Evolutionary conservation across 768 basidiomycete species (phyloP).

Genomic region (Hygrophorus russula): DNA sequence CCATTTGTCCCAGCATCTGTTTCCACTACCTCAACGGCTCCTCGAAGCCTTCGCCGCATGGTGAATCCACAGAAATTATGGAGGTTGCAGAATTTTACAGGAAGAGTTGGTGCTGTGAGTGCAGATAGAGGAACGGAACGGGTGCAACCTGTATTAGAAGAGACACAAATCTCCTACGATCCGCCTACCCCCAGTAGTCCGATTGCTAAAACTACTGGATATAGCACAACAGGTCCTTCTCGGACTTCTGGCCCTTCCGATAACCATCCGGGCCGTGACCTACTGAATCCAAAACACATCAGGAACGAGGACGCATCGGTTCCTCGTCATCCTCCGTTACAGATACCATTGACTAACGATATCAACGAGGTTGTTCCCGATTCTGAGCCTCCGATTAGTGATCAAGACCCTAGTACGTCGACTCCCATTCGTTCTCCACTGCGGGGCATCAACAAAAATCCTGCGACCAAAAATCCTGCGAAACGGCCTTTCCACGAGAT

Average conservation of each 20-base stretch:
- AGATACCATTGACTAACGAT: conserved; percentile 12
- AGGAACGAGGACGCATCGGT: no score
- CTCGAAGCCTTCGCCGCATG: conserved; percentile 13
- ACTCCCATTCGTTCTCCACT: neutral
- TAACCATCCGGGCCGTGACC: neutral
- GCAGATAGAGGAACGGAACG: neutral
- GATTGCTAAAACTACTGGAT: no score
- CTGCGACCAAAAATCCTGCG: conserved; percentile 1
- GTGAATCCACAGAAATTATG: conserved; percentile 17
- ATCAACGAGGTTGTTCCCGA: conserved; percentile 47
- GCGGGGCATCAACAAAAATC: conserved; percentile 1
- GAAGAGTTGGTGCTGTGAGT: neutral
- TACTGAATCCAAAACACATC: neutral
- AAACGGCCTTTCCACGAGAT: conserved; percentile 4
- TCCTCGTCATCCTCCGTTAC: no score
- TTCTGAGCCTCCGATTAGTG: conserved; percentile 41
- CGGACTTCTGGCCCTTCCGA: no score
- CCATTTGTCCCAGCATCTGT: neutral
- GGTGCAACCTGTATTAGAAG: neutral
- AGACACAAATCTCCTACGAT: no score
- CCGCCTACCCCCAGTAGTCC: no score
- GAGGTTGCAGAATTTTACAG: conserved; percentile 16
- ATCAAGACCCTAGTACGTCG: conserved; percentile 7
- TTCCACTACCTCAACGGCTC: neutral
- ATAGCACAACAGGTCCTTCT: no score